phyloP scores from a whole-genome alignment of 2,329 filamentous ascomycete genomes.

The Westerdykella aurantiaca region DNA sequence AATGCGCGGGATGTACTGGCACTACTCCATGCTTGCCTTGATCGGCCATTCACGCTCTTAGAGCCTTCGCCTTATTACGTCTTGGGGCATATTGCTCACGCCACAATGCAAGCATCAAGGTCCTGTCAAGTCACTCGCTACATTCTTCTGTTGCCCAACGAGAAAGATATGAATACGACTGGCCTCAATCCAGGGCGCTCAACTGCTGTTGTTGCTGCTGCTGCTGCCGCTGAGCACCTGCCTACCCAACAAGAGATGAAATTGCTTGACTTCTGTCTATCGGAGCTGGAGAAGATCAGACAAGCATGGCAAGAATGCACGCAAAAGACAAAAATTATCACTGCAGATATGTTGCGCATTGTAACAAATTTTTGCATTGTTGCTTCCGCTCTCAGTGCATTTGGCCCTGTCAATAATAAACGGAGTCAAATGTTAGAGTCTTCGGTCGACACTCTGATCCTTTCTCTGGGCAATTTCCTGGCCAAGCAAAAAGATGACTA shows the following conservation, averaged over 20 bases:
- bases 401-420: constrained; percentile 16
- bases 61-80: constrained; percentile 25
- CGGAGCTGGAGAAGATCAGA: constrained; percentile 42
- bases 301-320: constrained; percentile 42
- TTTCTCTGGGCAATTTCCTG: constrained; percentile 32
- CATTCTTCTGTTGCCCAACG: constrained; percentile 39
- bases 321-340: constrained; percentile 43
- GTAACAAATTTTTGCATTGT: constrained; percentile 47
- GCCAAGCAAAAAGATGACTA: constrained; percentile 36
- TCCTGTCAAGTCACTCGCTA: constrained; percentile 45
- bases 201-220: not conserved
- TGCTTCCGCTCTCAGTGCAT: constrained; percentile 26
- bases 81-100: constrained; percentile 40
- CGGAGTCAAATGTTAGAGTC: constrained; percentile 18
- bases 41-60: constrained; percentile 37
- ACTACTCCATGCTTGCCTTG: constrained; percentile 65
- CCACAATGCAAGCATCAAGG: constrained; percentile 39
- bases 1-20: constrained; percentile 61
- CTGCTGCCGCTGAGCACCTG: constrained; percentile 11
- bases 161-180: constrained; percentile 4
- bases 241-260: constrained; percentile 19
- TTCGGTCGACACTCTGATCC: constrained; percentile 17
- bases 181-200: constrained; percentile 3
- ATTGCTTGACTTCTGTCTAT: constrained; percentile 43
- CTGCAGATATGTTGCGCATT: constrained; percentile 46